Conservation (phyloP, 2,329 filamentous ascomycete genomes). For the Penicillium sumatraense region DNA sequence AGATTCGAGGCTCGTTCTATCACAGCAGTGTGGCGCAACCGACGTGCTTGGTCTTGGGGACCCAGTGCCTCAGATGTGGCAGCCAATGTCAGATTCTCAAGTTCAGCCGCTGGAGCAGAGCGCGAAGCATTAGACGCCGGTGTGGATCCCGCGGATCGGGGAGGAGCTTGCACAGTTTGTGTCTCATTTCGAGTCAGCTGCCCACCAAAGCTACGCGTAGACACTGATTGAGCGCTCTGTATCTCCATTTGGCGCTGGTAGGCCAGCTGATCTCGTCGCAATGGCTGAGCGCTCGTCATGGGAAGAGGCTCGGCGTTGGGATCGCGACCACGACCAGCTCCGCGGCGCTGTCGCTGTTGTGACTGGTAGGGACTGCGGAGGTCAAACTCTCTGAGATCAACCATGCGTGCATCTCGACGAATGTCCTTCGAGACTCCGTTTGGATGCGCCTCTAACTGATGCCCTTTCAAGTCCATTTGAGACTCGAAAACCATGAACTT, state of each 20-base stretch:
- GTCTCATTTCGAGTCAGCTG: conserved; percentile 67
- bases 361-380: conserved; percentile 72
- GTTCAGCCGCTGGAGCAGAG: conserved; percentile 39
- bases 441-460: conserved; percentile 83
- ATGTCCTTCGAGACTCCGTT: conserved; percentile 80
- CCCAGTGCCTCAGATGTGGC: conserved; percentile 54
- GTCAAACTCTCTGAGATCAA: conserved; percentile 88
- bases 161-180: conserved; percentile 52
- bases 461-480: conserved; percentile 91
- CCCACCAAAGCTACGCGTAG: conserved; percentile 81
- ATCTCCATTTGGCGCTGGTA: conserved; percentile 92
- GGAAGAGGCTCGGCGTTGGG: conserved; percentile 83
- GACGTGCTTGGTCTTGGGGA: conserved; percentile 79
- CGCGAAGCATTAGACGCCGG: conserved; percentile 31
- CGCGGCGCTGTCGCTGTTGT: conserved; percentile 62
- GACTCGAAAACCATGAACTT: conserved; percentile 97
- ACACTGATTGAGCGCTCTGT: conserved; percentile 80
- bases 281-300: conserved; percentile 74
- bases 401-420: conserved; percentile 78
- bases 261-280: conserved; percentile 85
- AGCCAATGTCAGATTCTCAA: conserved; percentile 58
- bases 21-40: conserved; percentile 80
- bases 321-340: conserved; percentile 74
- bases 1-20: conserved; percentile 83
- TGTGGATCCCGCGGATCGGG: conserved; percentile 35